Base-by-base conservation (phyloP, 768 basidiomycete species). In the Calocera viscosa region DNA sequence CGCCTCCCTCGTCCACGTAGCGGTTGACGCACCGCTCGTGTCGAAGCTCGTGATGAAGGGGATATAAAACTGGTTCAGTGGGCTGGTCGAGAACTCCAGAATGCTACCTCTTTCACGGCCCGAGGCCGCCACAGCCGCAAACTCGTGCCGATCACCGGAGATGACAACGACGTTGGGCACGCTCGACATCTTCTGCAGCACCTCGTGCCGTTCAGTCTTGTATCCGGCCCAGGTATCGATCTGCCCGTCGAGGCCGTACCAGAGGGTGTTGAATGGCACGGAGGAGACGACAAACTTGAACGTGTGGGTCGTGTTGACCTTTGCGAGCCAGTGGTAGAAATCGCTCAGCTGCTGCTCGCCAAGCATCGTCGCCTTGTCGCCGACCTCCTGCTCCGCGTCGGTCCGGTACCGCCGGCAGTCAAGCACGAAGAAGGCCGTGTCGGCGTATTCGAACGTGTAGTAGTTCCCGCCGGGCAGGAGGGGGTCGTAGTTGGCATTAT, bases 201-300 rank as follows among this genome's bases (percentile, higher is more conserved):
- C 75, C 0, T 79, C 75, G 16, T 80, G 77, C 70, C 87, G 85
- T 75, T 90, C 89, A 16, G 73, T 72, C 2, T 80, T 75, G 74
- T 82, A 90, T 0, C 76, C 86, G 0, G 85, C 85, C 88, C 88
- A 91, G 0, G 87, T 84, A 72, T 89, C 87, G n/a, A 73, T 72
- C 66, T 79, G 78, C 1, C 83, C 85, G 70, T 86, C 84, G 68
- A 82, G 77, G 19, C 65, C 65, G 0, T 78, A 80, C 88, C 88
- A 90, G 11, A 90, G 82, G 0, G 83, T 82, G 38, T 86, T 87
- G 75, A 91, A 85, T 0, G 89, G 89, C 1, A 90, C 87, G 16
- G 86, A 86, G 14, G 83, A 81, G 39, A 88, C 81, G 69, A 91
- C 79, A 72, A 91, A 90, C 76, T 90, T 90, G 81, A 87, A 90